phyloP scores from a whole-genome alignment of 805 yeast species.

The Jamesozyma spencerorum region DNA sequence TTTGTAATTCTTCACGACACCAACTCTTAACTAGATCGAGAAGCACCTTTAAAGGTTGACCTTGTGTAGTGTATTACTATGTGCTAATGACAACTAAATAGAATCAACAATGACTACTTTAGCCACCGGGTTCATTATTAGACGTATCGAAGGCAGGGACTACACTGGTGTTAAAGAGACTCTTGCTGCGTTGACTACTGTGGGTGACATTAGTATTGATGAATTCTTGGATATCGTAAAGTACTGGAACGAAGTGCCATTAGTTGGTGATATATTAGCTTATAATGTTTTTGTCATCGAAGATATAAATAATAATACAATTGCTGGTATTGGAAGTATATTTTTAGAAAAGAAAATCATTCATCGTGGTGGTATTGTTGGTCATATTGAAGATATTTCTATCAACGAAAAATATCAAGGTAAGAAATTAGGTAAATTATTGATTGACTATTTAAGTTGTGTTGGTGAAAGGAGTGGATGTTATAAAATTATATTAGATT shows the following conservation, averaged over 20 bases:
- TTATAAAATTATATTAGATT: conserved; percentile 84
- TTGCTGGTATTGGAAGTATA: conserved; percentile 80
- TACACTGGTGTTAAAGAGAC: conserved; percentile 52
- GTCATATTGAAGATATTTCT: conserved; percentile 93
- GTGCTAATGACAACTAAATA: too few species aligned
- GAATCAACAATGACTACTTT: too few species aligned
- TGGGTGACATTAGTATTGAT: conserved; percentile 54
- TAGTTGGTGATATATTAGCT: conserved; percentile 15
- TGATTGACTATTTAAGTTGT: conserved; percentile 53
- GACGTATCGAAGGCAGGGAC: conserved; percentile 50
- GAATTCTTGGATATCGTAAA: conserved; percentile 44
- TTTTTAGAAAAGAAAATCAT: conserved; percentile 74
- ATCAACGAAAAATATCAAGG: conserved; percentile 74
- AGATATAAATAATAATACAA: conserved; percentile 34
- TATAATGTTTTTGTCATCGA: conserved; percentile 60
- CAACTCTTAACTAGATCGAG: too few species aligned
- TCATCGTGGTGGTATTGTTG: conserved; percentile 76
- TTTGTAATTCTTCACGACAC: too few species aligned
- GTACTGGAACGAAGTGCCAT: conserved; percentile 43
- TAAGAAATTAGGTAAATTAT: conserved; percentile 58
- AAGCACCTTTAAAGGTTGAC: too few species aligned
- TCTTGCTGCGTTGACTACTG: conserved; percentile 64
- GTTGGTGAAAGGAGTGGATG: conserved; percentile 58
- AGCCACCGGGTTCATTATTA: conserved; percentile 61
- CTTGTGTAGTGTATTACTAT: too few species aligned